phyloP scores from a whole-genome alignment of 2,329 filamentous ascomycete species.

The Mycosphaerella arachidis region DNA sequence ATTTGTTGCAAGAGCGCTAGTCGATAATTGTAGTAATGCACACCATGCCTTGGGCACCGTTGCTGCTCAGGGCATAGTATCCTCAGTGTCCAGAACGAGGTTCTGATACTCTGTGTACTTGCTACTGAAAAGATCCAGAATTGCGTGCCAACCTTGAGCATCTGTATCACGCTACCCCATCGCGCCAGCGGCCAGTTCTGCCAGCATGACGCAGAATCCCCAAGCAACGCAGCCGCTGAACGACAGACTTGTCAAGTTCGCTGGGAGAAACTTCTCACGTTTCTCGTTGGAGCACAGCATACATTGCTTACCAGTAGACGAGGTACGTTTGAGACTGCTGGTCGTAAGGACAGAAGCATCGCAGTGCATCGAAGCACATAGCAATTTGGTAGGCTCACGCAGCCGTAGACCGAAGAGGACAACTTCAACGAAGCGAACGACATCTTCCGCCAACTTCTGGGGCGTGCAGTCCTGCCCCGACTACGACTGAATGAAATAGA shows the following conservation, averaged over 20 bases:
- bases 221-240: slow-evolving; percentile 20
- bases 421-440: slow-evolving; percentile 28
- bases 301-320: slow-evolving; percentile 33
- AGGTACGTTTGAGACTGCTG: slow-evolving; percentile 23
- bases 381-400: slow-evolving; percentile 6
- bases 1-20: neutral
- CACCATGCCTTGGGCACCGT: neutral
- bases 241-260: slow-evolving; percentile 18
- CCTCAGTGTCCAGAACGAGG: neutral
- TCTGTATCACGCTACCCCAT: neutral
- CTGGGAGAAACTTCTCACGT: slow-evolving; percentile 24
- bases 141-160: neutral
- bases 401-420: slow-evolving; percentile 26
- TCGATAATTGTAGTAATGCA: neutral
- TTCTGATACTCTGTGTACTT: neutral
- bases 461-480: slow-evolving; percentile 21
- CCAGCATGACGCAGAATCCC: slow-evolving; percentile 11
- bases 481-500: slow-evolving; percentile 23
- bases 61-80: slow-evolving; percentile 1
- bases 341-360: neutral
- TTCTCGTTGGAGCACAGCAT: slow-evolving; percentile 27
- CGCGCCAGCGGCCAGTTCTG: neutral
- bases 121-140: neutral
- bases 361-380: neutral
- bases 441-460: slow-evolving; percentile 25